Evolutionary conservation across 371 early-diverging fungal species (phyloP).

Genomic region (Amoeboaphelidium protococcarum): DNA sequence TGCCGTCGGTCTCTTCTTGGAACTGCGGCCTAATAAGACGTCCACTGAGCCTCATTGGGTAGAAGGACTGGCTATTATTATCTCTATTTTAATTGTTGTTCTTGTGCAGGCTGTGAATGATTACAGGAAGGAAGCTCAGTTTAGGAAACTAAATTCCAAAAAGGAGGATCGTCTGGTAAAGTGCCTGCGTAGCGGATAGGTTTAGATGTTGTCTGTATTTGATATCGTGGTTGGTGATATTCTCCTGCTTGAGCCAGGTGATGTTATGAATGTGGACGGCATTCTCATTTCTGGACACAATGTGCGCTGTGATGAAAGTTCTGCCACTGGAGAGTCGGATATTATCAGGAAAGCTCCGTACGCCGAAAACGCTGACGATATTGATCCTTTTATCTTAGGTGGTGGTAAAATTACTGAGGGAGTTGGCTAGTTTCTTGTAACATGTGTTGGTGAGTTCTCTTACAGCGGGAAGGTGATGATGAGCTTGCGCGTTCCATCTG

Average conservation of each 20-base stretch:
- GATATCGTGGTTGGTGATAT: conserved; percentile 42
- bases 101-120: conserved; percentile 51
- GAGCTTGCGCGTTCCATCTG: conserved; percentile 43
- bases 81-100: conserved; percentile 55
- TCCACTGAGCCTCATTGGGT: conserved; percentile 33
- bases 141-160: conserved; percentile 61
- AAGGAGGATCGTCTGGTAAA: conserved; percentile 53
- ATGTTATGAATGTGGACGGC: conserved; percentile 69
- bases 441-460: conserved; percentile 56
- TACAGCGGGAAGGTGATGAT: conserved; percentile 52
- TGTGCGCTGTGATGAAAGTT: conserved; percentile 62
- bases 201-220: conserved; percentile 16
- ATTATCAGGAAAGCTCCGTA: conserved; percentile 34
- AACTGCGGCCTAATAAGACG: conserved; percentile 14
- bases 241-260: conserved; percentile 73
- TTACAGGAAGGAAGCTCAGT: conserved; percentile 61
- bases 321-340: conserved; percentile 75
- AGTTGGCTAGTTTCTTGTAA: conserved; percentile 48
- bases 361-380: conserved; percentile 24
- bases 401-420: conserved; percentile 78
- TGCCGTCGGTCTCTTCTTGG: conserved; percentile 58
- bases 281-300: conserved; percentile 48
- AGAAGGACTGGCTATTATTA: conserved; percentile 45
- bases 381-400: conserved; percentile 44
- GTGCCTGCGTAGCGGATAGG: conserved; percentile 21